Base-by-base conservation (phyloP, 768 basidiomycete genomes). In the Leccinum disarticulatum region DNA sequence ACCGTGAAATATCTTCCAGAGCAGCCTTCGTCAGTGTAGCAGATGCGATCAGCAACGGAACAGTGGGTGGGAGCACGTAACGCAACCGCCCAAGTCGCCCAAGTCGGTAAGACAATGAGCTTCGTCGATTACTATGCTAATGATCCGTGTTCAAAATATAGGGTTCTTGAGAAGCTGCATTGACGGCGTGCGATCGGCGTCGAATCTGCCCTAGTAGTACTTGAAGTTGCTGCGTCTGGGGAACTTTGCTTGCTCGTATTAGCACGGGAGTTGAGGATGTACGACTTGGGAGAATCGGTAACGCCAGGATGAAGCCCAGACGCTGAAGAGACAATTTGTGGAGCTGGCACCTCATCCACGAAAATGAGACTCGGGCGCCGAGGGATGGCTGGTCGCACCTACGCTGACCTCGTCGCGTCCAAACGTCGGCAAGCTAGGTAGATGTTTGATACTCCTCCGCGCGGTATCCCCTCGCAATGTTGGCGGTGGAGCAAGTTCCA, bases 401-500 rank as follows among this genome's bases (percentile, higher is more conserved):
- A 47, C 7, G 14, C 14, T 25, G 25, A 15, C 51, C 36, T 66
- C 61, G 41, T 33, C 41, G 8, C 56, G 56, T 30, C 58, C 53
- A 15, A 71, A 56, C 22, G 61, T 55, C 19, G 68, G 70, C 43
- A 61, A 62, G 30, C 70, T 73, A 2, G 66, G 70, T 15, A 71
- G 54, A 47, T 69, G 70, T 46, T 61, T 73, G 35, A 71, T 52
- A 30, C 46, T 58, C 30, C 54, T 53, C 13, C 55, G n/a, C 8
- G 43, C 48, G 0, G 56, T 55, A 54, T 66, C 60, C 5, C 58
- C 56, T 28, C 54, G 61, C 54, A 68, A 43, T 11, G 36, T 53
- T 3, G 59, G 56, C 7, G 70, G 50, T 2, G 69, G 68, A 10
- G 69, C 64, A n/a, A 68, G 69, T 7, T 61, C 53, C 15, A 35